Conservation (phyloP, 306 rosid genomes). For the Albizia julibrissin region DNA sequence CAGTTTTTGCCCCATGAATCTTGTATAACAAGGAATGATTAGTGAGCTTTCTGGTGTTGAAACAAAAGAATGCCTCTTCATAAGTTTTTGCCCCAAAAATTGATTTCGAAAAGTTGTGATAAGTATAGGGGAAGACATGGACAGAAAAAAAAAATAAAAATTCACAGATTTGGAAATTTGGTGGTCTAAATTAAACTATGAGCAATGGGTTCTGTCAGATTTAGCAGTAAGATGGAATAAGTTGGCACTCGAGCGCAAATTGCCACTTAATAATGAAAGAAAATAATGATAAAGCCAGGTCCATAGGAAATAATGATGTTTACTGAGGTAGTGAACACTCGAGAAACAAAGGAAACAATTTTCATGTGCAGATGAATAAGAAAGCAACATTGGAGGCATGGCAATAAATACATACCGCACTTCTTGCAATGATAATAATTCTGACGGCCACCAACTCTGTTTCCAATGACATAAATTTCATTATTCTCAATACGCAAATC, state of each 20-base stretch:
- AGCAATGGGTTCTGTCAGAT: background rate
- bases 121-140: background rate
- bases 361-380: background rate
- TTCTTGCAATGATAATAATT: constrained; percentile 87
- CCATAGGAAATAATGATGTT: background rate
- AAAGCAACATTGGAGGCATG: background rate
- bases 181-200: background rate
- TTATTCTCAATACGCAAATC: constrained; percentile 30
- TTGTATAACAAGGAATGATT: background rate
- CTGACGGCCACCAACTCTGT: constrained; percentile 89
- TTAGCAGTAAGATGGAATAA: background rate
- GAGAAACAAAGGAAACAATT: background rate
- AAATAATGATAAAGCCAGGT: background rate
- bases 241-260: background rate
- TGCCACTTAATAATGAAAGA: background rate
- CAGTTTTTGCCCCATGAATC: background rate
- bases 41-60: background rate
- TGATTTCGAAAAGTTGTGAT: background rate
- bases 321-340: background rate
- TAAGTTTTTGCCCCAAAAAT: background rate
- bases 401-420: constrained; percentile 70
- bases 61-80: background rate
- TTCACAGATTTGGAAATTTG: background rate
- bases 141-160: background rate
- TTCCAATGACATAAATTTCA: constrained; percentile 26